Evolutionary conservation across 495 filamentous ascomycete species (phyloP).

Genomic region (Hypoxylon lienhwacheense): DNA sequence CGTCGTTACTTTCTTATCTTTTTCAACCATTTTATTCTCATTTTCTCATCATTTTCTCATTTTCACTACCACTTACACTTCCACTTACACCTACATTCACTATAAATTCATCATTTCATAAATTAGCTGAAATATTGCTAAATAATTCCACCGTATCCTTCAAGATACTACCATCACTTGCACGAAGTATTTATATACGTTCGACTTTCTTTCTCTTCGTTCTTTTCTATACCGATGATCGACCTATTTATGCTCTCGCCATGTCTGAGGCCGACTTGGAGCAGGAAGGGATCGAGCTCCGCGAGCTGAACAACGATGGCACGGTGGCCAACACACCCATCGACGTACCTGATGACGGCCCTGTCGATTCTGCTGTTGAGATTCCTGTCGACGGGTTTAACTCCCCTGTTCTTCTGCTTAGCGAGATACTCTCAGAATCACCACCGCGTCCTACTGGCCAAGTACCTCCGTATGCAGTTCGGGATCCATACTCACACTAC

Average conservation of each 20-base stretch:
- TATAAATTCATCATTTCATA: not conserved
- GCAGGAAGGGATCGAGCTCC: not conserved
- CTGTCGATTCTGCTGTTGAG: too few relatives aligned
- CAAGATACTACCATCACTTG: not conserved
- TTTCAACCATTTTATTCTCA: not conserved
- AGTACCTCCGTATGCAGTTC: not conserved
- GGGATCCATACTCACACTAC: too few relatives aligned
- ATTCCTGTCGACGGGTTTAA: too few relatives aligned
- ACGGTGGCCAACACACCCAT: not conserved
- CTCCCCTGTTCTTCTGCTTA: too few relatives aligned
- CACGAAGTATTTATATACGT: not conserved
- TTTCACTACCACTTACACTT: not conserved
- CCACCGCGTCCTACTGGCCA: too few relatives aligned
- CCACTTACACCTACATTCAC: not conserved
- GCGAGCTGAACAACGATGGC: not conserved
- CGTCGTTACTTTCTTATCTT: too few relatives aligned
- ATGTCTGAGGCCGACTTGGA: not conserved
- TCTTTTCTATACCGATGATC: not conserved
- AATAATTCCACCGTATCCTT: not conserved
- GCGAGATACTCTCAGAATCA: too few relatives aligned
- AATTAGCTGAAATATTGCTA: not conserved
- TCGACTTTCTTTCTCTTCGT: too few relatives aligned
- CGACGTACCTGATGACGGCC: too few relatives aligned
- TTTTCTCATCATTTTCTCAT: not conserved
- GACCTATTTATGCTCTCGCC: not conserved